Percentiles rank a stretch among this genome's conserved stretches.
These are phyloP conservation scores for Candida sanyaensis DNA, from an alignment of 1,139 yeast genomes.

Conservation along the genomic window DNA sequence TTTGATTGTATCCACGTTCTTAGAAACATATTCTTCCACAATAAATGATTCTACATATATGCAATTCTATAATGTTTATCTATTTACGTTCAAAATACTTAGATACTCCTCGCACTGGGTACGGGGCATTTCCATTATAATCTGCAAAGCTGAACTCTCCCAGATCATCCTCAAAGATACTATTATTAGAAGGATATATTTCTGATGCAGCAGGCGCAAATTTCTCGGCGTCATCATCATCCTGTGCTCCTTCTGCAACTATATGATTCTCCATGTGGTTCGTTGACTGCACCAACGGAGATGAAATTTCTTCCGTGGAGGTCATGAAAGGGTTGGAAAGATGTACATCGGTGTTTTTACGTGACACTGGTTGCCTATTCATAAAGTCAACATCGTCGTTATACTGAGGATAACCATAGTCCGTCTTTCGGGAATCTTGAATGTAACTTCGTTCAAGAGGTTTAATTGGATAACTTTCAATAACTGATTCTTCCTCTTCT, in stretches of 20 bases:
- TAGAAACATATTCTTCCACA: no score
- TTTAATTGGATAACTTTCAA: background rate
- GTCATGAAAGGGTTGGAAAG: background rate
- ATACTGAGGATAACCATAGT: background rate
- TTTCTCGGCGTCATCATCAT: background rate
- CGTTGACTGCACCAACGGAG: background rate
- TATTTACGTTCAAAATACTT: conserved; percentile 8
- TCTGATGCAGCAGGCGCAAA: background rate
- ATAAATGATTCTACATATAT: no score
- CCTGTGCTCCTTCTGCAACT: conserved; percentile 4
- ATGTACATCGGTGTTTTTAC: background rate
- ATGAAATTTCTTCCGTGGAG: background rate
- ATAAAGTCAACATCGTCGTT: background rate
- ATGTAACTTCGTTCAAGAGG: background rate
- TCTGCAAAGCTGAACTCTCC: background rate
- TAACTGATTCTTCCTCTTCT: background rate
- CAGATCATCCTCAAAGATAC: conserved; percentile 1
- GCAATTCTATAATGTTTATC: background rate
- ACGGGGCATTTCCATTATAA: conserved; percentile 18
- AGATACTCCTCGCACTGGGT: conserved; percentile 31
- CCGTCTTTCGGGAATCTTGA: background rate
- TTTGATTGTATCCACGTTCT: no score
- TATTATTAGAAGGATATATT: background rate
- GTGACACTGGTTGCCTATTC: background rate
- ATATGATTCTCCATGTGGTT: conserved; percentile 8